A percentile compares a stretch with the other conserved stretches of the same genome.
These are phyloP conservation scores for Tolypocladium tropicale DNA, from an alignment of 2,329 filamentous ascomycete genomes.

Conservation along the genomic window DNA sequence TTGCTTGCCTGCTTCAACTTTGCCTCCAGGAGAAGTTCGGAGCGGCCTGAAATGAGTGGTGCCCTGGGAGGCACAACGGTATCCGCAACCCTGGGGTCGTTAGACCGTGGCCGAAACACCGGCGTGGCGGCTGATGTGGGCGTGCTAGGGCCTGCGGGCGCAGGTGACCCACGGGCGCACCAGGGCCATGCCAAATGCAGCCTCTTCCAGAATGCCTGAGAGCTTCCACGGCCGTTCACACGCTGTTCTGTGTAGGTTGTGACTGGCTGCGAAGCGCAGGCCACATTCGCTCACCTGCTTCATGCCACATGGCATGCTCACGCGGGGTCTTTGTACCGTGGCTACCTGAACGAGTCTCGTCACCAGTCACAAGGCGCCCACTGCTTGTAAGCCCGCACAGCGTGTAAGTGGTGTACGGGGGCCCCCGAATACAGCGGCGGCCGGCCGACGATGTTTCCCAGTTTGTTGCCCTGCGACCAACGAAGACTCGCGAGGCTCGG, in stretches of 20 bases:
- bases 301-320: not conserved
- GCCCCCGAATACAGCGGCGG: not conserved
- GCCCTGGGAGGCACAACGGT: not conserved
- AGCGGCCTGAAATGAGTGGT: not conserved
- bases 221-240: not conserved
- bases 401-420: not conserved
- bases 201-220: slow-evolving; percentile 1
- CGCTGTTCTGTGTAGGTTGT: not conserved
- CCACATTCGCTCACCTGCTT: not conserved
- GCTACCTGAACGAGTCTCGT: not conserved
- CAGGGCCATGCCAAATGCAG: not conserved
- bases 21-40: no score
- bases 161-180: not conserved
- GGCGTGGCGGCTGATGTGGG: slow-evolving; percentile 2
- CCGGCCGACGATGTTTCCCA: no score
- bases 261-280: not conserved
- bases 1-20: not conserved
- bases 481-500: not conserved
- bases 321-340: not conserved
- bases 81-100: not conserved
- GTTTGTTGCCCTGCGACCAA: not conserved
- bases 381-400: no score
- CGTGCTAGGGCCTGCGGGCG: slow-evolving; percentile 1
- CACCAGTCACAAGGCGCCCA: not conserved
- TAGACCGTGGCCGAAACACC: not conserved